Evolutionary conservation across 805 yeast genomes (phyloP).

Genomic region (Starmerella potacharoeniae): DNA sequence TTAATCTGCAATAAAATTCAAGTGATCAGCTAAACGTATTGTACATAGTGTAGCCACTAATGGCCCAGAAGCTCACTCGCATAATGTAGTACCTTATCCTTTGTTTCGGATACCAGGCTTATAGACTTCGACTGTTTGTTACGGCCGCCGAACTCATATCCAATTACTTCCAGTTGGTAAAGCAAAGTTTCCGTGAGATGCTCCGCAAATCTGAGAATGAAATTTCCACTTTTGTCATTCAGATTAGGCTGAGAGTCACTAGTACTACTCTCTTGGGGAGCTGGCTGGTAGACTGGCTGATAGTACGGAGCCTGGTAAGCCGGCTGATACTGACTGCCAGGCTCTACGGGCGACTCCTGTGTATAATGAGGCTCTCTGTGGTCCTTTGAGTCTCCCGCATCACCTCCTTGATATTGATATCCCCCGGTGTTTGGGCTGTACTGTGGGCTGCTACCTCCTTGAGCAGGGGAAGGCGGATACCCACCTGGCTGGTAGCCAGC

Average conservation of each 20-base stretch:
- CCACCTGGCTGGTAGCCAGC: neutral
- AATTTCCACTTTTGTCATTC: neutral
- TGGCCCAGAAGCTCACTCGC: neutral
- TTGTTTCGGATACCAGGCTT: neutral
- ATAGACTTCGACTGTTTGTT: neutral
- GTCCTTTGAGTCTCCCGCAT: neutral
- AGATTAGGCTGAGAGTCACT: neutral
- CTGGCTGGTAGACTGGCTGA: neutral
- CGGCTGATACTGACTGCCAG: neutral
- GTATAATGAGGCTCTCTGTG: neutral
- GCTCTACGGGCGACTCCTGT: neutral
- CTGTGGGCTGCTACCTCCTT: neutral
- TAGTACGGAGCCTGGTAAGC: neutral
- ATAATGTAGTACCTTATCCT: neutral
- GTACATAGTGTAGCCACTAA: neutral
- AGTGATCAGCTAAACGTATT: neutral
- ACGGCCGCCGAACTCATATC: slow-evolving; percentile 4
- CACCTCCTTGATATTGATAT: slow-evolving; percentile 8
- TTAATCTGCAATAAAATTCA: no score
- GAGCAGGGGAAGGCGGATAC: neutral
- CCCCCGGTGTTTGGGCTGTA: slow-evolving; percentile 5
- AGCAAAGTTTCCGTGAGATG: slow-evolving; percentile 7
- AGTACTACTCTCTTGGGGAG: neutral
- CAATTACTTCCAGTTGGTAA: slow-evolving; percentile 11
- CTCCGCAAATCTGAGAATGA: slow-evolving; percentile 4